Base-by-base conservation (phyloP, 2,329 filamentous ascomycete genomes). In the Trichoderma sp. region DNA sequence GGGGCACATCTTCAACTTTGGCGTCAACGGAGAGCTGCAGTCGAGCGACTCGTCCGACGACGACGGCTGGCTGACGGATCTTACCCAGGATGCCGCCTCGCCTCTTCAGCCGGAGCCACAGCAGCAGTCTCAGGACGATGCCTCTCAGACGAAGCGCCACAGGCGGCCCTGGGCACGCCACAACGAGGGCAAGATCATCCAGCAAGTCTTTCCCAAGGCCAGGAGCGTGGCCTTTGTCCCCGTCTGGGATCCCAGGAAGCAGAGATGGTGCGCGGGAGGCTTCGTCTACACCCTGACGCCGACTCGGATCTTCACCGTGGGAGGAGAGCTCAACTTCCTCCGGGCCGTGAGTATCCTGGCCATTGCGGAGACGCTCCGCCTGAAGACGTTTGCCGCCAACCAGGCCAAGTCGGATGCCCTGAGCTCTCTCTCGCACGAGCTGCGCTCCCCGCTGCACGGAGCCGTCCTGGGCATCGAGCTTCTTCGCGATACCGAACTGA, bases 381-480 rank as follows among this genome's bases (percentile, higher is more conserved):
- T 85, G 4, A 73, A 78, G 17, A 71, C 75, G 0, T 66, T 73
- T 10, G 70, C 73, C 6, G 75, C 78, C 0, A 78, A 81, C 44
- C 80, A 77, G 61, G 81, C 83, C 26, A 87, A 87, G 70, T 82
- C 82, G 2, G 84, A 87, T 63, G 83, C 87, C 39, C 79, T 89
- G 12, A 82, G 83, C 1, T 87, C 83, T 1, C 81, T 89, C 3
- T 86, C 83, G 2, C 86, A 89, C 69, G 86, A 89, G 70, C 74
- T 89, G 15, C 79, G 86, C 7, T 86, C 83, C 1, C 86, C 86
- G 0, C 74, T 89, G 1, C 86, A 89, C 63, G 87, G 86, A 3
- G 82, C 88, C 39, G 74, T 88, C 0, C 81, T 83, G 0, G 84
- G 78, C 62, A 78, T 80, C 1, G 84, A 86, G 67, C 73, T 87